Percentiles rank a stretch among this genome's conserved stretches.
Conservation (phyloP, 148 eudicot species). For the Nepenthes mirabilis region DNA sequence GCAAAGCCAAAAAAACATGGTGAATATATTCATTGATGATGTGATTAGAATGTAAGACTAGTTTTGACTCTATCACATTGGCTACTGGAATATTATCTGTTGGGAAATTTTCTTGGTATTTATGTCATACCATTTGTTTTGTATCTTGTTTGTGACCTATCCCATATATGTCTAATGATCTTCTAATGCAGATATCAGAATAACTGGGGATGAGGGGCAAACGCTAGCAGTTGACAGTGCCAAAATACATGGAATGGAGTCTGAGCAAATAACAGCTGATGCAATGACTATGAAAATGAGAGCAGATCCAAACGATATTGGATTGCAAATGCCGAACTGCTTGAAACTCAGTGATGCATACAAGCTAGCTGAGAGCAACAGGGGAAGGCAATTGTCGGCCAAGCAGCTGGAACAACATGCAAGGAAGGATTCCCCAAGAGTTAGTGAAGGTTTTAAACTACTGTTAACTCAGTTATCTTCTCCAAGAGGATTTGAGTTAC, state of each 20-base stretch:
- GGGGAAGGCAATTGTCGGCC: conserved; percentile 62
- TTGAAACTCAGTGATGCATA: conserved; percentile 89
- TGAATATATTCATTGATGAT: too few relatives aligned
- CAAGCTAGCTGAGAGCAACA: conserved; percentile 61
- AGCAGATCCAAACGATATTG: conserved; percentile 20
- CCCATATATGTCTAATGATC: background rate
- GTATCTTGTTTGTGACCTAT: too few relatives aligned
- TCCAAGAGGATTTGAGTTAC: conserved; percentile 42
- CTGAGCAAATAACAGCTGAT: conserved; percentile 12
- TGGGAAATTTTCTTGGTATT: background rate
- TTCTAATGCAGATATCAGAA: background rate
- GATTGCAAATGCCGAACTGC: conserved; percentile 19
- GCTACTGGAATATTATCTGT: background rate
- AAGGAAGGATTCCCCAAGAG: conserved; percentile 43
- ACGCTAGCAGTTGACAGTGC: conserved; percentile 1
- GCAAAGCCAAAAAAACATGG: too few relatives aligned
- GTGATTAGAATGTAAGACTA: background rate
- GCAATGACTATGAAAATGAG: conserved; percentile 17
- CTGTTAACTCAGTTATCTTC: conserved; percentile 62
- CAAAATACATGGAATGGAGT: conserved; percentile 12
- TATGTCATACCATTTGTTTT: too few relatives aligned
- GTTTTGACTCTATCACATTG: background rate
- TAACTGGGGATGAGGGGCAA: conserved; percentile 9
- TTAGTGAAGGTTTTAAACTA: conserved; percentile 63
- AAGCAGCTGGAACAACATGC: conserved; percentile 50